phyloP scores from a whole-genome alignment of 1,284 basidiomycete genomes.

The Naganishia liquefaciens region DNA sequence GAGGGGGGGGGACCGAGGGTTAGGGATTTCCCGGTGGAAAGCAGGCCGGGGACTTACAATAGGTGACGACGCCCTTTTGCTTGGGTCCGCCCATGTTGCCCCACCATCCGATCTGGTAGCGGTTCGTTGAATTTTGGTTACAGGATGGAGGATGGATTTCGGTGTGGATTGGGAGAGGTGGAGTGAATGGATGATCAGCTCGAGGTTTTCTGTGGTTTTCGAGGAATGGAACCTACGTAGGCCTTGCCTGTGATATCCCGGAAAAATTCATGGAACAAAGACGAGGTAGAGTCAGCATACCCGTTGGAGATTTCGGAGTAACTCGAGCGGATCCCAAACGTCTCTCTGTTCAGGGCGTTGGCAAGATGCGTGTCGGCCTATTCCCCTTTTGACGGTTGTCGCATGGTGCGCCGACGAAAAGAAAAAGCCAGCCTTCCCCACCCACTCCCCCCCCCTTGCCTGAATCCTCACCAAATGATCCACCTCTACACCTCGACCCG shows the following conservation, averaged over 20 bases:
- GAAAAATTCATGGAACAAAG: background rate
- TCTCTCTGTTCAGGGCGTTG: slow-evolving; percentile 11
- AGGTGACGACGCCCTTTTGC: slow-evolving; percentile 77
- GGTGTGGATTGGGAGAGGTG: background rate
- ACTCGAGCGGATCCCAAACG: slow-evolving; percentile 26
- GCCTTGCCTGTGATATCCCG: slow-evolving; percentile 43
- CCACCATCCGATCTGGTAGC: slow-evolving; percentile 85
- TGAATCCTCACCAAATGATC: too few relatives aligned
- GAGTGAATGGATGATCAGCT: background rate
- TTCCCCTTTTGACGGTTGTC: too few relatives aligned
- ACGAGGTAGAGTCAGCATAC: slow-evolving; percentile 3
- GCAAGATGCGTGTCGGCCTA: too few relatives aligned
- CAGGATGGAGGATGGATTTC: slow-evolving; percentile 9
- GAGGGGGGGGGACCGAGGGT: background rate
- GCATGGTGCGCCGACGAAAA: background rate
- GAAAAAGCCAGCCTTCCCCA: slow-evolving; percentile 12
- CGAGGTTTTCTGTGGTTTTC: too few relatives aligned
- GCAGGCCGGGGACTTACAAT: slow-evolving; percentile 64
- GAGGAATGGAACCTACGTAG: slow-evolving; percentile 38
- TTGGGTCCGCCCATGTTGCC: slow-evolving; percentile 71
- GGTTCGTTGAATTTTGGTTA: too few relatives aligned
- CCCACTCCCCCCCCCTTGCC: background rate
- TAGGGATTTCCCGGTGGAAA: background rate
- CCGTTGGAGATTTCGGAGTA: background rate
- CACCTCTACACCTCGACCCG: background rate